phyloP scores from a whole-genome alignment of 768 basidiomycete species.

The Coprinopsis marcescibilis region DNA sequence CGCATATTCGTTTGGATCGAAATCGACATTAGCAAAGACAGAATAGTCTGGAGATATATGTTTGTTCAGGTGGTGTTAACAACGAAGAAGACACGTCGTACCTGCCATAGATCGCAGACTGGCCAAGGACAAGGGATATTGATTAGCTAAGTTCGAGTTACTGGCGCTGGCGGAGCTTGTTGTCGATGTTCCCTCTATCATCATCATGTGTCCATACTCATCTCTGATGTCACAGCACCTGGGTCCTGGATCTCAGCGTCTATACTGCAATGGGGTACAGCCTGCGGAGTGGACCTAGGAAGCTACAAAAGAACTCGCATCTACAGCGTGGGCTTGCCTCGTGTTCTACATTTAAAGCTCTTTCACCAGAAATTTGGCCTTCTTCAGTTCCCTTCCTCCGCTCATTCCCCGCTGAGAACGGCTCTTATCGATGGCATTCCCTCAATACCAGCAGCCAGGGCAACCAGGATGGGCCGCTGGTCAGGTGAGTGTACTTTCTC shows the following conservation, averaged over 20 bases:
- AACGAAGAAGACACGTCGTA: conserved; percentile 9
- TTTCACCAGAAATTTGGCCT: background rate
- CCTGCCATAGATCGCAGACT: conserved; percentile 8
- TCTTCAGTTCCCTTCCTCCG: conserved; percentile 1
- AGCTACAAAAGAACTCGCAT: background rate
- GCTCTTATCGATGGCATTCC: conserved; percentile 32
- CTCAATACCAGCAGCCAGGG: conserved; percentile 34
- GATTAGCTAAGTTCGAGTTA: too few species aligned
- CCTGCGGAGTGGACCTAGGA: background rate
- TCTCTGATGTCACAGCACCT: background rate
- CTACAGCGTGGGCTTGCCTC: background rate
- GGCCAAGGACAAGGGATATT: too few species aligned
- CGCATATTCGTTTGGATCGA: conserved; percentile 88
- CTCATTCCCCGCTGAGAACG: background rate
- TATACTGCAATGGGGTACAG: background rate
- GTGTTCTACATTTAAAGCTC: background rate
- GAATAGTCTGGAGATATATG: conserved; percentile 50
- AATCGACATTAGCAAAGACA: conserved; percentile 66
- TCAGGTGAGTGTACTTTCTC: conserved; percentile 23
- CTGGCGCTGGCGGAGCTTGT: too few species aligned
- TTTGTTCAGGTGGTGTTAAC: background rate
- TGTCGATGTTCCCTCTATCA: too few species aligned
- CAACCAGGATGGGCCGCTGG: conserved; percentile 47
- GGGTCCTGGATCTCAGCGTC: background rate
- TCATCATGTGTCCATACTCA: background rate